Conservation (phyloP, 2,329 filamentous ascomycete species). For the Tolypocladium amazonense region DNA sequence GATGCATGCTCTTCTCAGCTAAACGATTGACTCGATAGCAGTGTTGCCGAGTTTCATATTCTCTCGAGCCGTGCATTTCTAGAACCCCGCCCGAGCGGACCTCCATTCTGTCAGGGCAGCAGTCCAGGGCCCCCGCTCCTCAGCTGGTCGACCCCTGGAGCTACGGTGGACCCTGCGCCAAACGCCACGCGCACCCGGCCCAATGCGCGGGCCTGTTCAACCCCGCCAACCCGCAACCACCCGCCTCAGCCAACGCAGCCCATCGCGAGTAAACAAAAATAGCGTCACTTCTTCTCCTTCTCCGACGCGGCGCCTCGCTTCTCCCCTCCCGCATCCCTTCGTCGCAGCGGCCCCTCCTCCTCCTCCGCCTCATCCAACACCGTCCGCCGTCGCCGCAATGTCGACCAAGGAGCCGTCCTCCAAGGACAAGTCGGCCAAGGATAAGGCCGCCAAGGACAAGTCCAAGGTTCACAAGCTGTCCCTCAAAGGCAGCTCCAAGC, state of each 20-base stretch:
- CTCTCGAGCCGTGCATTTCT: too few relatives aligned
- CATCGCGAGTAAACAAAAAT: background rate
- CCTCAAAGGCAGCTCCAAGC: conserved; percentile 71
- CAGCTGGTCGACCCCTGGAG: background rate
- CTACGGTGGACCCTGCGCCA: background rate
- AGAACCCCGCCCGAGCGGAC: too few relatives aligned
- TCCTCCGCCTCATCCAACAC: too few relatives aligned
- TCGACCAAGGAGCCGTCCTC: conserved; percentile 18
- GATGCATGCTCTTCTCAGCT: too few relatives aligned
- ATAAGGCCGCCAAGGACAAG: conserved; percentile 47
- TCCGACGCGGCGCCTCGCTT: background rate
- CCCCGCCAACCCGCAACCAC: background rate
- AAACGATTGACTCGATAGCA: too few relatives aligned
- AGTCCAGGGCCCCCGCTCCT: background rate
- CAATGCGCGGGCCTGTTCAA: background rate
- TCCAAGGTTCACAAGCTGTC: conserved; percentile 93
- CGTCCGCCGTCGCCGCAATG: conserved; percentile 9
- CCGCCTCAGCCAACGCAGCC: background rate
- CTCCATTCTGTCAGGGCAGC: background rate
- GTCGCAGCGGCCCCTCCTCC: background rate
- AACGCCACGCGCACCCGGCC: background rate
- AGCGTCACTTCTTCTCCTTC: background rate
- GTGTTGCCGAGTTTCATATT: too few relatives aligned
- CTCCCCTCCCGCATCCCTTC: background rate
- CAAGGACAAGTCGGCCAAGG: conserved; percentile 8